Percentiles rank a stretch among this genome's conserved stretches.
Evolutionary conservation across 768 basidiomycete species (phyloP).

Genomic region (Leccinum uliginosum): DNA sequence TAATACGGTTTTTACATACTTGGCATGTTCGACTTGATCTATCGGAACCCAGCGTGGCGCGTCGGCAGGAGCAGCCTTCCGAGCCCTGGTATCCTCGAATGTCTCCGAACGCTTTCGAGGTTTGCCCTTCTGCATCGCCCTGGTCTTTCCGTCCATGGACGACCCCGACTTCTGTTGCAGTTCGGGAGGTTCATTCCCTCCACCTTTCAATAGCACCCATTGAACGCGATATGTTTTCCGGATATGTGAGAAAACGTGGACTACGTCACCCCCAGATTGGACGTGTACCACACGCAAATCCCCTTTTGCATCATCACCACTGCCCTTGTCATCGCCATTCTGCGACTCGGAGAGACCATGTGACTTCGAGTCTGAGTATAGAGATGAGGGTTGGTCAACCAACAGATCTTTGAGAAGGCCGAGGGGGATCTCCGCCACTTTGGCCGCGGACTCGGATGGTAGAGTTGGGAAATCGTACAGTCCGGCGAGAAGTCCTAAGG

Average conservation of each 20-base stretch:
- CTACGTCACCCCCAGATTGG: conserved; percentile 55
- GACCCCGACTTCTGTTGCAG: conserved; percentile 4
- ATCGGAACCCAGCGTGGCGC: conserved; percentile 49
- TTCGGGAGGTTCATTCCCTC: conserved; percentile 41
- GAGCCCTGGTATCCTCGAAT: conserved; percentile 12
- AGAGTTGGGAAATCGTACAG: conserved; percentile 82
- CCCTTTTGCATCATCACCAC: background rate
- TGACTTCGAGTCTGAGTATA: conserved; percentile 1
- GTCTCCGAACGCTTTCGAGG: conserved; percentile 8
- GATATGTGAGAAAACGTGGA: conserved; percentile 89
- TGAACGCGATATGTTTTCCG: conserved; percentile 77
- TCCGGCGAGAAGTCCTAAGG: conserved; percentile 81
- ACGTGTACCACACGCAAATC: conserved; percentile 39
- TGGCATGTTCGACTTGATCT: conserved; percentile 51
- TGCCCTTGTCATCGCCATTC: background rate
- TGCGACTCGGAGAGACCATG: background rate
- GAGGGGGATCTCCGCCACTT: conserved; percentile 31
- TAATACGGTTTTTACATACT: conserved; percentile 43
- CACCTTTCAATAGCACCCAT: conserved; percentile 66
- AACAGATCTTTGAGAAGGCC: conserved; percentile 40
- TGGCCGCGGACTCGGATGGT: conserved; percentile 36
- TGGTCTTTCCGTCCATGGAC: conserved; percentile 6
- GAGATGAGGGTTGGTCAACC: conserved; percentile 22
- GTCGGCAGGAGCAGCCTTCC: conserved; percentile 3
- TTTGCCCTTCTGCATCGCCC: conserved; percentile 9